Percentiles rank a stretch among this genome's conserved stretches.
These are phyloP conservation scores for Chenopodium berlandieri DNA, from an alignment of 148 eudicot genomes.

Conservation along the genomic window DNA sequence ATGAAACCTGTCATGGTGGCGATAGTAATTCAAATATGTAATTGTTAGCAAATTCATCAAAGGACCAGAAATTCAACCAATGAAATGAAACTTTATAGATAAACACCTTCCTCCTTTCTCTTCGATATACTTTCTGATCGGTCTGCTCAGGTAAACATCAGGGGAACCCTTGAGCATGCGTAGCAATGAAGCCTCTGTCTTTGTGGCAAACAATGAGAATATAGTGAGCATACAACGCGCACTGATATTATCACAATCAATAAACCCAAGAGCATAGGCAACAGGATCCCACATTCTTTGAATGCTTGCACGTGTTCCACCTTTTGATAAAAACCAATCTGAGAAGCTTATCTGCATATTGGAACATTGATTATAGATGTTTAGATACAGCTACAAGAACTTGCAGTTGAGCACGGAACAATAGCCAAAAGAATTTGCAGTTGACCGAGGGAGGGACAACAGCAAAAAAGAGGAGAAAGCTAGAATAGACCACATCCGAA, in stretches of 20 bases:
- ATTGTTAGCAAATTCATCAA: conserved; percentile 2
- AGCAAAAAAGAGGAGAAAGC: background rate
- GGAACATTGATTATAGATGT: conserved; percentile 8
- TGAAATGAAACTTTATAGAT: conserved; percentile 1
- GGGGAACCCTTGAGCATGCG: conserved; percentile 99
- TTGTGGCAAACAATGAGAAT: conserved; percentile 91
- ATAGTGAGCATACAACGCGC: conserved; percentile 99
- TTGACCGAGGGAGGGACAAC: background rate
- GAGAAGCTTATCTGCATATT: conserved; percentile 86
- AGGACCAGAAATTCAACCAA: conserved; percentile 3
- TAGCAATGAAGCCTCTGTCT: conserved; percentile 92
- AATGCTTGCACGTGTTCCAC: conserved; percentile 89
- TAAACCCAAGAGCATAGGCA: conserved; percentile 99
- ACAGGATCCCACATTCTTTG: conserved; percentile 99
- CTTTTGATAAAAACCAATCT: conserved; percentile 95
- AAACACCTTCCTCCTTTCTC: conserved; percentile 90
- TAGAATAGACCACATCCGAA: conserved; percentile 5
- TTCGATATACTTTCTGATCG: conserved; percentile 81
- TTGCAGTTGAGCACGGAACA: conserved; percentile 1
- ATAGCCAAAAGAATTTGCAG: background rate
- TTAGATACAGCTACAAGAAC: background rate
- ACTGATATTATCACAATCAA: conserved; percentile 97
- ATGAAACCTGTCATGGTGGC: conserved; percentile 63
- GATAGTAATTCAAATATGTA: conserved; percentile 4
- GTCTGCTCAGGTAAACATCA: conserved; percentile 91